A percentile compares a stretch with the other conserved stretches of the same genome.
Conservation (phyloP, 164 flowering plant species). For the Annona squamosa region DNA sequence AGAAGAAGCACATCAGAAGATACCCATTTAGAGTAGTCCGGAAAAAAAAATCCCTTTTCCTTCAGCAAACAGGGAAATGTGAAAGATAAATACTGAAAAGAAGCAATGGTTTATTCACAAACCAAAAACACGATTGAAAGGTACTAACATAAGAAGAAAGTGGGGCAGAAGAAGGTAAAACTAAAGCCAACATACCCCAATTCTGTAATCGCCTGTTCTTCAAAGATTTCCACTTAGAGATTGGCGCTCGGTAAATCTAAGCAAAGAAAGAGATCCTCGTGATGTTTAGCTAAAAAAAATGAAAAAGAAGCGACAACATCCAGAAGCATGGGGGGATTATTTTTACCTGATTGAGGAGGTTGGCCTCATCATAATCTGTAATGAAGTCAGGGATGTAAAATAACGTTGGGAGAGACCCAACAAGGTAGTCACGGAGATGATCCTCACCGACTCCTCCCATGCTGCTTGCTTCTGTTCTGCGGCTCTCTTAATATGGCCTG, state of each 20-base stretch:
- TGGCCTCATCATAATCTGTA: conserved; percentile 38
- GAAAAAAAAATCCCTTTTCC: neutral
- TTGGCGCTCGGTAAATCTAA: conserved; percentile 60
- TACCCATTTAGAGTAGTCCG: neutral
- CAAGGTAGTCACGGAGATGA: conserved; percentile 20
- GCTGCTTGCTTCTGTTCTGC: neutral
- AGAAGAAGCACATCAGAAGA: neutral
- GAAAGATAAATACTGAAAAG: neutral
- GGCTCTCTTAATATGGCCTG: neutral
- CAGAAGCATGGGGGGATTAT: neutral
- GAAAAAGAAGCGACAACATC: neutral
- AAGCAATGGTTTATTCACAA: too few relatives aligned
- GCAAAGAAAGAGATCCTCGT: neutral
- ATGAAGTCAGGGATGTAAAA: conserved; percentile 66
- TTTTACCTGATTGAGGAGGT: conserved; percentile 45
- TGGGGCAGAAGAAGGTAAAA: neutral
- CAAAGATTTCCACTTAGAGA: conserved; percentile 76
- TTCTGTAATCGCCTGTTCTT: conserved; percentile 82
- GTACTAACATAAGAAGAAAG: neutral
- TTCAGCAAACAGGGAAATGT: neutral
- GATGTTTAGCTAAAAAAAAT: neutral
- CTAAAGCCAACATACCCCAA: conserved; percentile 55
- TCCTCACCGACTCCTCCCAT: conserved; percentile 8
- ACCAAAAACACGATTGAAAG: too few relatives aligned
- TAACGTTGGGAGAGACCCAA: conserved; percentile 58